Base-by-base conservation (phyloP, 106 monocot species). In the Allium cepa region DNA sequence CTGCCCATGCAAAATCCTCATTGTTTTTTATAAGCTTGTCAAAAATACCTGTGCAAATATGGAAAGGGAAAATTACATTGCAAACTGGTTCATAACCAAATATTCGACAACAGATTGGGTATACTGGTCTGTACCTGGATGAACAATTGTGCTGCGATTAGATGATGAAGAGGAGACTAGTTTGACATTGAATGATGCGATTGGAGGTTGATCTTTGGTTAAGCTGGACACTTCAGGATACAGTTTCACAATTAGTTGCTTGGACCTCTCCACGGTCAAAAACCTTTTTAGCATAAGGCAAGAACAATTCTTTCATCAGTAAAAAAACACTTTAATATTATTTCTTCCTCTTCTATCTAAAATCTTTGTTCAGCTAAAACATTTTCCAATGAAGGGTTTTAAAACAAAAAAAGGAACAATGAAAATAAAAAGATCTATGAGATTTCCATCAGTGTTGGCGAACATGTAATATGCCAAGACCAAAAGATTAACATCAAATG, bases 101-200 rank as follows among this genome's bases (percentile, higher is more conserved):
- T 36, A 36, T 36, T 36, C 5, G 0, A 36, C 36, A 36, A 5
- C 4, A 36, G 36, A 36, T 36, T 36, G 36, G 22, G 36, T 36
- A 36, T 36, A 36, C 36, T 4, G 5, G 4, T 36, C 3, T 36
- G 36, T 36, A 97, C 97, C 97, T 70, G 92, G 97, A 62, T 97
- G 97, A 53, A 83, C 67, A 46, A 97, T 53, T 17, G 78, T 84
- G 52, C 67, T 84, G 50, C 84, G 80, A 49, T 70, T 75, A 1
- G 84, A 59, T 7, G 80, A 65, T 57, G 92, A 47, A 16, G 81
- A 72, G 59, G 79, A 89, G 53, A 90, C 75, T 57, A 97, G 67
- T 50, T 81, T 86, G 71, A 89, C 85, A 69, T 81, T 46, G 78
- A 97, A 97, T 73, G 97, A 88, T 7, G 97, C 97, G 49, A 97